Evolutionary conservation across 2,329 filamentous ascomycete genomes (phyloP).

Genomic region (Byssoonygena ceratinophila): DNA sequence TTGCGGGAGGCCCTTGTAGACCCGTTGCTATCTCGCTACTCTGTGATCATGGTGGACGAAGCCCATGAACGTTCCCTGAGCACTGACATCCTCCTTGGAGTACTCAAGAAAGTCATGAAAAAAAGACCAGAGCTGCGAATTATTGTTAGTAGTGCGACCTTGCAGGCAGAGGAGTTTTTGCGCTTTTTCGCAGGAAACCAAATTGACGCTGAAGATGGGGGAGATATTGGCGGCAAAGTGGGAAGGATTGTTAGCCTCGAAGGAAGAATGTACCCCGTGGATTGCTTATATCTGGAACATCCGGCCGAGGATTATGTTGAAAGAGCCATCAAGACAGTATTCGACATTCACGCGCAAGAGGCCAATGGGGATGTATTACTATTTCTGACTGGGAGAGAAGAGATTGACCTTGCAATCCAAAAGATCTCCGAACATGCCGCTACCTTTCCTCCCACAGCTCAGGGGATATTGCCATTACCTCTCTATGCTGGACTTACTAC

Average conservation of each 20-base stretch:
- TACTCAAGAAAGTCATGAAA: conserved; percentile 81
- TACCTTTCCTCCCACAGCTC: conserved; percentile 49
- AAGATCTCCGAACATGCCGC: conserved; percentile 62
- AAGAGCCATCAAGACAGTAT: conserved; percentile 66
- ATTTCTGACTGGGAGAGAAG: conserved; percentile 84
- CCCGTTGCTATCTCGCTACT: conserved; percentile 79
- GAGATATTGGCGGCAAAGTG: conserved; percentile 29
- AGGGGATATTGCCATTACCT: conserved; percentile 59
- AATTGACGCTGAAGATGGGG: conserved; percentile 26
- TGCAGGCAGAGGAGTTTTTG: conserved; percentile 79
- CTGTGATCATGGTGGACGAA: conserved; percentile 95
- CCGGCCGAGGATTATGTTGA: conserved; percentile 82
- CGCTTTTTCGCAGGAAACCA: conserved; percentile 57
- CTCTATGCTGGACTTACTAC: conserved; percentile 81
- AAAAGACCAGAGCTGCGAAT: conserved; percentile 72
- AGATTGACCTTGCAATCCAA: conserved; percentile 77
- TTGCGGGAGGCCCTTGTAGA: conserved; percentile 88
- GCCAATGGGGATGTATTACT: conserved; percentile 76
- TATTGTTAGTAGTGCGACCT: conserved; percentile 83
- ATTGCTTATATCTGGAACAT: conserved; percentile 66
- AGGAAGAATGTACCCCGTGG: conserved; percentile 79
- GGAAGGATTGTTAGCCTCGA: conserved; percentile 72
- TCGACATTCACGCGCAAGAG: conserved; percentile 78
- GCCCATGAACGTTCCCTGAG: conserved; percentile 89
- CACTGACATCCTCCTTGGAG: conserved; percentile 78